Evolutionary conservation across 2,329 filamentous ascomycete species (phyloP).

Genomic region (Cordyceps cicadae): DNA sequence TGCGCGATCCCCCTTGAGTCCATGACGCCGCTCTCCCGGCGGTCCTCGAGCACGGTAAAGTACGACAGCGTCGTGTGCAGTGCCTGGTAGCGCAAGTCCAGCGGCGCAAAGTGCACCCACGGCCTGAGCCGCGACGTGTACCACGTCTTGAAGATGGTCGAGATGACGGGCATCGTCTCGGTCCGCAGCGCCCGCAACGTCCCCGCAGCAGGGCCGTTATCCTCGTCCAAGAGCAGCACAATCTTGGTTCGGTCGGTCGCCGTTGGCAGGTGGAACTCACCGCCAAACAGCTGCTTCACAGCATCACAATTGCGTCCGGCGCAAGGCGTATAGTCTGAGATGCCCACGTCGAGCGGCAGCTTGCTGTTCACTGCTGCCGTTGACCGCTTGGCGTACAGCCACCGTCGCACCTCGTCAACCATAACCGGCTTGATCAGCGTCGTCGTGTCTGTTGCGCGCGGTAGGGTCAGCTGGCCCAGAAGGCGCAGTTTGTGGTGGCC

Average conservation of each 20-base stretch:
- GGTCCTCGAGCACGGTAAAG: constrained; percentile 45
- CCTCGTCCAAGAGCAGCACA: constrained; percentile 64
- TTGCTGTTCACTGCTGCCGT: constrained; percentile 44
- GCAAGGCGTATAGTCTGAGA: constrained; percentile 51
- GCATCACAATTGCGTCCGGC: constrained; percentile 33
- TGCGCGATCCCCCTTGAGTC: constrained; percentile 59
- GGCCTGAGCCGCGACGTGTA: constrained; percentile 64
- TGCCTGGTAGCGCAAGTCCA: constrained; percentile 65
- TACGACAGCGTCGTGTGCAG: constrained; percentile 68
- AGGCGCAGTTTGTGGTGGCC: constrained; percentile 63
- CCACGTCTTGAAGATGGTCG: constrained; percentile 70
- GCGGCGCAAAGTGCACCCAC: constrained; percentile 74
- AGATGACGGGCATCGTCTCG: constrained; percentile 59
- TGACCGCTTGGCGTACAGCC: constrained; percentile 27
- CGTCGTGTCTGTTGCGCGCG: constrained; percentile 39
- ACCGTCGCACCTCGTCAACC: constrained; percentile 39
- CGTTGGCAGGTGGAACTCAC: constrained; percentile 13
- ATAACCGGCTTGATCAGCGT: constrained; percentile 51
- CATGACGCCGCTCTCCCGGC: constrained; percentile 39
- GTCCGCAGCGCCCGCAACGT: constrained; percentile 60
- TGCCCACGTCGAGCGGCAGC: constrained; percentile 48
- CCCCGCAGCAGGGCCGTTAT: constrained; percentile 52
- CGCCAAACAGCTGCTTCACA: constrained; percentile 24
- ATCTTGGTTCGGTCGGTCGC: constrained; percentile 45
- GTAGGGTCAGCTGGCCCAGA: constrained; percentile 58